Evolutionary conservation across 2,329 filamentous ascomycete species (phyloP), one percentile per base, ranked within the genome.

Genomic region (Clarireedia paspali): DNA sequence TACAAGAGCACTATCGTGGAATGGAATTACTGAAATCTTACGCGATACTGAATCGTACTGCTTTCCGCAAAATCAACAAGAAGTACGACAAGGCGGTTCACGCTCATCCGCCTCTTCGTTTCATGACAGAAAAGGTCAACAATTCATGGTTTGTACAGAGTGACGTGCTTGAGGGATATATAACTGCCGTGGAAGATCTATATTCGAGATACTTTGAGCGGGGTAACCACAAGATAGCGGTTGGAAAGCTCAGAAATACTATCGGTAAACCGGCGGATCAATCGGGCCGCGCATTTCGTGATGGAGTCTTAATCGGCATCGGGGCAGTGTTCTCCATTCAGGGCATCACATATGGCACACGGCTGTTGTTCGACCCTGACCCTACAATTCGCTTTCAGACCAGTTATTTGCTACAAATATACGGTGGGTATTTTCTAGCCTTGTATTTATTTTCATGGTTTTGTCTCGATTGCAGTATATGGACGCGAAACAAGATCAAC

Each of bases 11-110:
- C 69, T 97, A 99, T 69, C 86, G 92, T 20, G 87, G 89, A 0
- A 77, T 99, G 14, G 94, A 99, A 69, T 75, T 97, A 47, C 78
- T 99, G 57, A 97, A 96, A 73, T 88, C 89, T 0, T 99, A 95
- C 66, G 87, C 91, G 1, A 74, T 95, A 23, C 77, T 96, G 14
- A 99, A 99, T 70, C 82, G 90, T 49, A 96, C 90, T 0, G 94
- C 91, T 0, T 97, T 97, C 67, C 85, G 91, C 34, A 99, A 99
- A 71, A 90, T 99, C 68, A 96, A 95, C 73, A 99, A 99, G 71
- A 99, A 99, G 72, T 97, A 95, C 69, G 91, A 97, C 77, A 99
- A 97, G 73, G 83, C 87, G 2, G 83, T 91, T 56, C 83, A 91
- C 64, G 86, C 90, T 42, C 81, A 87, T 10, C 89, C 89, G 0